Conservation (phyloP, 2,329 filamentous ascomycete species). For the Ilyonectria robusta region DNA sequence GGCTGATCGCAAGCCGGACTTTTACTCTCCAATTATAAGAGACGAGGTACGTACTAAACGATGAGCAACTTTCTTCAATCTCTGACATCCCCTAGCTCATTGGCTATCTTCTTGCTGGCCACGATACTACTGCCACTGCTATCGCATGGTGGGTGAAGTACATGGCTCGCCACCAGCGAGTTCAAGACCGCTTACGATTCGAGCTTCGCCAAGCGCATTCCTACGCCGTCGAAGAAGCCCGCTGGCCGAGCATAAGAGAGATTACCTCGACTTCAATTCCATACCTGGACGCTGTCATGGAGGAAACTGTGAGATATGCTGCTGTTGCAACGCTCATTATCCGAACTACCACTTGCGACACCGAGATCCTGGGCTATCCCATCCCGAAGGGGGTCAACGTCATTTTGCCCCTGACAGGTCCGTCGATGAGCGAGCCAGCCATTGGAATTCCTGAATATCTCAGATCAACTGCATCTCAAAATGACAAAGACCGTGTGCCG, state of each 20-base stretch:
- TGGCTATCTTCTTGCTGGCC: constrained; percentile 50
- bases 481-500: constrained; percentile 44
- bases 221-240: constrained; percentile 37
- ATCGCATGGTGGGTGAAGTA: constrained; percentile 51
- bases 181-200: constrained; percentile 46
- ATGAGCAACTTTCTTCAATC: not conserved
- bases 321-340: constrained; percentile 49
- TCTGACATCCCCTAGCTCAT: constrained; percentile 36
- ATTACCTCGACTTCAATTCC: constrained; percentile 47
- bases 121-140: constrained; percentile 48
- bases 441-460: constrained; percentile 47
- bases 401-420: constrained; percentile 46
- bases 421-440: constrained; percentile 48
- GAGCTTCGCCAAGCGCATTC: constrained; percentile 42
- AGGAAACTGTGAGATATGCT: constrained; percentile 54
- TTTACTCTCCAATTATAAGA: constrained; percentile 50
- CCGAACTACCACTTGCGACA: constrained; percentile 50
- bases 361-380: constrained; percentile 50
- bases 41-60: constrained; percentile 50
- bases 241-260: constrained; percentile 50
- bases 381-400: constrained; percentile 55
- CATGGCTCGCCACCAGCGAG: constrained; percentile 40
- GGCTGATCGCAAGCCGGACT: constrained; percentile 48
- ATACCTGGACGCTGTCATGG: constrained; percentile 56
- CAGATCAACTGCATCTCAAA: constrained; percentile 44